phyloP scores from a whole-genome alignment of 495 filamentous ascomycete genomes.

The Aeminium ludgeri region DNA sequence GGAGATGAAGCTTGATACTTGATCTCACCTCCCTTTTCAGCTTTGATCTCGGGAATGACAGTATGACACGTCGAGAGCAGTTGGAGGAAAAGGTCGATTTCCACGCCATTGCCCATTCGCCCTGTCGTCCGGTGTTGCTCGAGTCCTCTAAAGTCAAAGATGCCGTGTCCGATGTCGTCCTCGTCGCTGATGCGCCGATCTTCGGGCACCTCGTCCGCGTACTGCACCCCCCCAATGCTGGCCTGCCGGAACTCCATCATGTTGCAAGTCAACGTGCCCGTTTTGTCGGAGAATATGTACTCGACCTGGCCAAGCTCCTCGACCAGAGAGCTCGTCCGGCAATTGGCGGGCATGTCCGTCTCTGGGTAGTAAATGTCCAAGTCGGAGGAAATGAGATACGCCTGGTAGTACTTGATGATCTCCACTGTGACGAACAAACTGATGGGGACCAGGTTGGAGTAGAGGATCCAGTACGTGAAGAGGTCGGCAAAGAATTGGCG shows the following conservation, averaged over 20 bases:
- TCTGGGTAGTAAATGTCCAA: constrained; percentile 96
- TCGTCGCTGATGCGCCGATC: constrained; percentile 59
- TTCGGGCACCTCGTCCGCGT: constrained; percentile 83
- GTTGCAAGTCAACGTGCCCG: constrained; percentile 96
- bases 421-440: constrained; percentile 96
- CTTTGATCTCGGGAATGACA: constrained; percentile 79
- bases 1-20: constrained; percentile 98
- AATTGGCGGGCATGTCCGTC: constrained; percentile 88
- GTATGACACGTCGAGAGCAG: constrained; percentile 89
- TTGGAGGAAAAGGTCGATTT: constrained; percentile 79
- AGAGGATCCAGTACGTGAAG: constrained; percentile 97
- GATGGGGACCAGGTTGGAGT: constrained; percentile 91
- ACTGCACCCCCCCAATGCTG: constrained; percentile 82
- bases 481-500: constrained; percentile 86
- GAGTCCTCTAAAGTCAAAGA: constrained; percentile 74
- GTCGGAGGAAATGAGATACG: constrained; percentile 92
- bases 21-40: constrained; percentile 59
- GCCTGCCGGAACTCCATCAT: constrained; percentile 98
- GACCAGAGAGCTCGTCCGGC: constrained; percentile 87
- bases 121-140: constrained; percentile 16
- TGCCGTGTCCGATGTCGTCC: constrained; percentile 60
- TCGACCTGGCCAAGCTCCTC: constrained; percentile 97
- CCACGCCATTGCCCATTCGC: constrained; percentile 38
- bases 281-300: constrained; percentile 98
- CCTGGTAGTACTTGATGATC: constrained; percentile 93